Percentiles rank a stretch among this genome's conserved stretches.
These are phyloP conservation scores for Aquilaria sinensis DNA, from an alignment of 345 rosid genomes.

Conservation along the genomic window DNA sequence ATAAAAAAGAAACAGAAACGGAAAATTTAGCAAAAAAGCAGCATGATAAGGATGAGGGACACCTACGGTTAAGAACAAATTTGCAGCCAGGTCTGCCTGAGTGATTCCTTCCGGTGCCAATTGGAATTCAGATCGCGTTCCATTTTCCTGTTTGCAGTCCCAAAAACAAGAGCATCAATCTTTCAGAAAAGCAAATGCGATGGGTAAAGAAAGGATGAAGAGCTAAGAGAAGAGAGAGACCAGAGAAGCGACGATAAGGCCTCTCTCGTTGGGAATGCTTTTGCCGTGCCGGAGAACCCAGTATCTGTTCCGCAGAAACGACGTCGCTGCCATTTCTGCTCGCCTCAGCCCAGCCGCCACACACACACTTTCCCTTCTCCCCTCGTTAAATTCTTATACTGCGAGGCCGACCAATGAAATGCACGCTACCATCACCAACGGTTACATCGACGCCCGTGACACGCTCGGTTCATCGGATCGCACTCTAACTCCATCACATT, in stretches of 20 bases:
- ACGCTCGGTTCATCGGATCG: too few relatives aligned
- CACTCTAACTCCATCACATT: too few relatives aligned
- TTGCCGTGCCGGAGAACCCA: conserved; percentile 85
- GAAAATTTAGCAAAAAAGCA: too few relatives aligned
- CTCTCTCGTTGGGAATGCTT: conserved; percentile 89
- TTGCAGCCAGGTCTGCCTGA: conserved; percentile 77
- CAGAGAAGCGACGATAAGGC: conserved; percentile 73
- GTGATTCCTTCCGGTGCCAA: conserved; percentile 64
- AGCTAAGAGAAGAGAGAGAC: conserved; percentile 22
- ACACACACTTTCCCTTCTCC: background rate
- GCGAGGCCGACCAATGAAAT: too few relatives aligned
- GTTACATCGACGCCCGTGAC: too few relatives aligned
- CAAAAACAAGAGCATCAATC: background rate
- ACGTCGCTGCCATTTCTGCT: conserved; percentile 24
- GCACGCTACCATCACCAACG: too few relatives aligned
- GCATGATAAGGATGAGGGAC: too few relatives aligned
- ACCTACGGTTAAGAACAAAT: conserved; percentile 58
- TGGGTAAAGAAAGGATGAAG: background rate
- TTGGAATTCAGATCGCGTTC: conserved; percentile 49
- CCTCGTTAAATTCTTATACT: background rate
- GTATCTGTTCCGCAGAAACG: conserved; percentile 46
- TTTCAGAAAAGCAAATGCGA: background rate
- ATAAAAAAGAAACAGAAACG: too few relatives aligned
- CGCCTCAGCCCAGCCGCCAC: background rate
- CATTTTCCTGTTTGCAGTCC: conserved; percentile 56